Base-by-base conservation (phyloP, 2,329 filamentous ascomycete species). In the Blastomyces silverae region DNA sequence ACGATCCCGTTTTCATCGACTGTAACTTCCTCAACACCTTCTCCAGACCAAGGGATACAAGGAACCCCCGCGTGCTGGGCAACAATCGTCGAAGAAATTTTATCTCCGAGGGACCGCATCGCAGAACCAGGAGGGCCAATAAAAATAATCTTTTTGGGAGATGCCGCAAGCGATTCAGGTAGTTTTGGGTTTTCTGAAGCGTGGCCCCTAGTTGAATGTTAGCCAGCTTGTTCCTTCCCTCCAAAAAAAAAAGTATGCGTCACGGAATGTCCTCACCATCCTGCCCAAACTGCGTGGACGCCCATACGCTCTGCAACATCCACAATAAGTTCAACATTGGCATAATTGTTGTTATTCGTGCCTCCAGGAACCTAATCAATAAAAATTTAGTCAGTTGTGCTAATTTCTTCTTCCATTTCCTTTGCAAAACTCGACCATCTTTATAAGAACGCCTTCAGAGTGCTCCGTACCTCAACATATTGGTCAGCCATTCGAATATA, bases 331-430 rank as follows among this genome's bases (percentile, higher is more conserved):
- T 99, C 94, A 66, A 99, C 94, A 77, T 99, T 99, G 81, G 94
- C 94, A 80, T 99, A 99, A 81, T 99, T 99, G 88, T 99, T 96
- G 85, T 99, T 99, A 83, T 99, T 99, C 68, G 94, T 99, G 75
- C 94, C 94, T 75, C 94, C 94, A 44, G 94, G 94, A 67, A 99
- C 93, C 83, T 85, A 72, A 67, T 53, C 52, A 10, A 53, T 11
- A 17, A 53, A 52, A 52, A 17, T 25, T 20, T 37, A 69, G 64
- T 34, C 48, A 64, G 39, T 15, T 58, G 57, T 22, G 34, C 25
- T 28, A 25, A 52, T 53, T 39, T 31, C 34, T 22, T 17, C 31
- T 4, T 2, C 20, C 2, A n/a, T 56, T 34, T 20, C 17, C 15
- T 34, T n/a, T n/a, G 15, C 10, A 3, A 61, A n/a, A 8, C 58